phyloP scores from a whole-genome alignment of 495 filamentous ascomycete species.

The Sphaerosporella brunnea region DNA sequence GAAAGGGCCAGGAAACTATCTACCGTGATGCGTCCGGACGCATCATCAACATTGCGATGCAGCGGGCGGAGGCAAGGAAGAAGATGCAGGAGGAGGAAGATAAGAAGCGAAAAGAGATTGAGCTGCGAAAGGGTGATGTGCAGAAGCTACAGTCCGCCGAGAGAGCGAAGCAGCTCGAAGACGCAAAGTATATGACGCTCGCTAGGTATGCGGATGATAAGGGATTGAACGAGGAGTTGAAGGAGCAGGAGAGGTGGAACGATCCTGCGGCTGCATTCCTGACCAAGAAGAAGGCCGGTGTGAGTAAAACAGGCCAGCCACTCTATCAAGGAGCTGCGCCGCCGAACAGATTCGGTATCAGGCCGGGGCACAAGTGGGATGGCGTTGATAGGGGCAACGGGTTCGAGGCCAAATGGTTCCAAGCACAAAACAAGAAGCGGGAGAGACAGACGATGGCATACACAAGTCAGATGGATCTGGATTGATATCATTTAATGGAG shows the following conservation, averaged over 20 bases:
- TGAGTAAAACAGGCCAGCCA: constrained; percentile 44
- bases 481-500: too few species aligned
- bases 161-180: constrained; percentile 28
- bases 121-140: constrained; percentile 28
- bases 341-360: constrained; percentile 89
- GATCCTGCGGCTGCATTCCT: constrained; percentile 81
- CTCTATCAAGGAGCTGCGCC: constrained; percentile 60
- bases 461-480: constrained; percentile 85
- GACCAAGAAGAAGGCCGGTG: constrained; percentile 31
- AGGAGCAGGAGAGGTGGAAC: constrained; percentile 61
- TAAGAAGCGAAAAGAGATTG: constrained; percentile 42
- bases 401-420: constrained; percentile 89
- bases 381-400: constrained; percentile 89
- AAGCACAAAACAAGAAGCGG: constrained; percentile 56
- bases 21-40: constrained; percentile 86
- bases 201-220: constrained; percentile 66
- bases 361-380: constrained; percentile 89
- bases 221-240: constrained; percentile 67
- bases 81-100: constrained; percentile 52
- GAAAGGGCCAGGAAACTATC: constrained; percentile 53
- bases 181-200: constrained; percentile 63
- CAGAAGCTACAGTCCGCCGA: neutral
- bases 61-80: constrained; percentile 62
- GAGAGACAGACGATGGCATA: constrained; percentile 68
- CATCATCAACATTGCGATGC: constrained; percentile 79